Evolutionary conservation across 139 green algal species (phyloP), one percentile per base, ranked within the genome.

Genomic region (Edaphochlamys debaryana): DNA sequence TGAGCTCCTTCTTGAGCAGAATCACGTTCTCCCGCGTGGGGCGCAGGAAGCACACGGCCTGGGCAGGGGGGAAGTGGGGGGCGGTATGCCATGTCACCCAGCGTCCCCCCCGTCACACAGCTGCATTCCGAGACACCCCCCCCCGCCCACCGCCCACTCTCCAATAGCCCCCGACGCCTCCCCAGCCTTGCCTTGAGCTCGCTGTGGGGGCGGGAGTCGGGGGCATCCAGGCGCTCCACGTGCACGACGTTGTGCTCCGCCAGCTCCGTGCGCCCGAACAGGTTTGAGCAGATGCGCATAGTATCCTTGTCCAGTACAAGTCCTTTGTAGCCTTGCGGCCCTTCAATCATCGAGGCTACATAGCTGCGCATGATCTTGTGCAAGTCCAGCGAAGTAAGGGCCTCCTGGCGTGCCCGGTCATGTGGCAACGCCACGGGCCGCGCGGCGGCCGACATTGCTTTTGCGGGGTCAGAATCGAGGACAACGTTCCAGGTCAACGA

Each of bases 121-220:
- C n/a, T n/a, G n/a, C n/a, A n/a, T n/a, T n/a, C n/a, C n/a, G n/a
- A n/a, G n/a, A n/a, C n/a, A n/a, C n/a, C n/a, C n/a, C n/a, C n/a
- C n/a, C n/a, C n/a, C n/a, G n/a, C n/a, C n/a, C n/a, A n/a, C n/a
- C n/a, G n/a, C n/a, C n/a, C n/a, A n/a, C n/a, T n/a, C n/a, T n/a
- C n/a, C n/a, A n/a, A n/a, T n/a, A n/a, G n/a, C n/a, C n/a, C n/a
- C n/a, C n/a, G n/a, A n/a, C n/a, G n/a, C n/a, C n/a, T n/a, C n/a
- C n/a, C n/a, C n/a, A n/a, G n/a, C n/a, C n/a, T n/a, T n/a, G n/a
- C 95, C 92, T 97, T 98, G 34, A 99, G 88, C 75, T 99, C 96
- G 8, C 25, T 34, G 29, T 91, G 72, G 63, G 96, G 90, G 60
- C 92, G 75, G 41, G 95, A 93, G 25, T 71, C 86, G 4, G 84